Conservation (phyloP, 2,329 filamentous ascomycete species). For the Drechslerella dactyloides region DNA sequence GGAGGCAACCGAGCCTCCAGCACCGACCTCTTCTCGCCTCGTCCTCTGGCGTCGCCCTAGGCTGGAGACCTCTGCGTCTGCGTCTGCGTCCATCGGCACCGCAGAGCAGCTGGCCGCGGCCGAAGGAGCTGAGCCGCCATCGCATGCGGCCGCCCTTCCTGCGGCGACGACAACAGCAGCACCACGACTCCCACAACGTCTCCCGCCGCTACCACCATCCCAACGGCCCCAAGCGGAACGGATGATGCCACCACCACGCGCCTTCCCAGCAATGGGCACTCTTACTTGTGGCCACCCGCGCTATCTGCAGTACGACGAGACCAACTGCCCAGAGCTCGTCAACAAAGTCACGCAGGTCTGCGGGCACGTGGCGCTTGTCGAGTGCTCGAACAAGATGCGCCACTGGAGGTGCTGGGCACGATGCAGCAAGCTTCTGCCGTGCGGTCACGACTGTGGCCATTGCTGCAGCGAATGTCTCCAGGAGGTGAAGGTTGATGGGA, state of each 20-base stretch:
- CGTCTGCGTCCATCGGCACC: too few species aligned
- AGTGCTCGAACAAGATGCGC: conserved; percentile 27
- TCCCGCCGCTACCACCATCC: too few species aligned
- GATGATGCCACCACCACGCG: conserved; percentile 6
- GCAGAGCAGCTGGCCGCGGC: too few species aligned
- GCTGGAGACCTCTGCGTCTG: not conserved
- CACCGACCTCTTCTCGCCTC: not conserved
- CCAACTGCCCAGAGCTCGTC: conserved; percentile 27
- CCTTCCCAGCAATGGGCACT: conserved; percentile 2
- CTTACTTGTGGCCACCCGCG: conserved; percentile 31
- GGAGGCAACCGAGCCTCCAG: not conserved
- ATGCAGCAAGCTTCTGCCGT: conserved; percentile 16
- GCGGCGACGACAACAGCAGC: too few species aligned
- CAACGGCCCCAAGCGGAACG: too few species aligned
- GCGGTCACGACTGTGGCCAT: conserved; percentile 16
- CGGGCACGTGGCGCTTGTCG: conserved; percentile 25
- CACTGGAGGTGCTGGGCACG: conserved; percentile 18
- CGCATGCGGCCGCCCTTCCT: too few species aligned
- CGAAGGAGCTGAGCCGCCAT: too few species aligned
- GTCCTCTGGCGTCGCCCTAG: not conserved
- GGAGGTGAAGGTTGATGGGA: conserved; percentile 19
- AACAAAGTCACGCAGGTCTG: conserved; percentile 25
- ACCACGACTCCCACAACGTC: not conserved
- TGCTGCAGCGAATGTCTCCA: conserved; percentile 20
- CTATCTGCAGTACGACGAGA: conserved; percentile 10